Base-by-base conservation (phyloP, 768 basidiomycete species). In the Naganishia onofrii region DNA sequence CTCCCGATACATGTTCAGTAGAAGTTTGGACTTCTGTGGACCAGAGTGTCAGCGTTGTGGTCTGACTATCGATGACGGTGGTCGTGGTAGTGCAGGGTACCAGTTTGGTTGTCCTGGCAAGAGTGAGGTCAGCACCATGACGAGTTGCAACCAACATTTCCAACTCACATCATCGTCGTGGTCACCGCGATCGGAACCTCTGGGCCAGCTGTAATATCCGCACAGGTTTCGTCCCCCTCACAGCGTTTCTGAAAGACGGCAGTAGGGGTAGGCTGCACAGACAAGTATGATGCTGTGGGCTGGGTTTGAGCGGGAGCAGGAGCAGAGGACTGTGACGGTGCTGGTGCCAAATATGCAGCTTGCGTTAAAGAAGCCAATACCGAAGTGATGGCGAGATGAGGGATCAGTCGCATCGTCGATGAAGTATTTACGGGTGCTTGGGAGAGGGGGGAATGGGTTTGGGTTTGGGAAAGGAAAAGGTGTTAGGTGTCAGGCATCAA, bases 61-160 rank as follows among this genome's bases (percentile, higher is more conserved):
- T 69, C 56, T 58, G 56, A 26, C 56, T 58, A 34, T 69, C 68
- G 23, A 69, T 69, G 21, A 69, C 68, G 10, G 68, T 69, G 3
- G 68, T 69, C 3, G 68, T 69, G 13, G 68, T 69, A 19, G 68
- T 69, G n/a, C 68, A 69, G 19, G 68, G 57, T 34, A 69, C 68
- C 10, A 69, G 17, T 31, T 48, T 53, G 19, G 68, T 69, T 4
- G 68, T 48, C 68, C 68, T 69, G 48, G n/a, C 4, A 3, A 42
- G 32, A 8, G 8, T 31, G 21, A 54, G 4, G 8, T 12, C 23
- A 51, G 48, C 23, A 10, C 15, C 3, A 3, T 13, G 19, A 15
- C 31, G 42, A 12, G 19, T 42, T 2, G 12, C 29, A 32, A n/a
- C 17, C 44, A 13, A 29, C 34, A 36, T 36, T 28, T 3, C 17